Base-by-base conservation (phyloP, 306 rosid species). In the Dalbergia cultrata region DNA sequence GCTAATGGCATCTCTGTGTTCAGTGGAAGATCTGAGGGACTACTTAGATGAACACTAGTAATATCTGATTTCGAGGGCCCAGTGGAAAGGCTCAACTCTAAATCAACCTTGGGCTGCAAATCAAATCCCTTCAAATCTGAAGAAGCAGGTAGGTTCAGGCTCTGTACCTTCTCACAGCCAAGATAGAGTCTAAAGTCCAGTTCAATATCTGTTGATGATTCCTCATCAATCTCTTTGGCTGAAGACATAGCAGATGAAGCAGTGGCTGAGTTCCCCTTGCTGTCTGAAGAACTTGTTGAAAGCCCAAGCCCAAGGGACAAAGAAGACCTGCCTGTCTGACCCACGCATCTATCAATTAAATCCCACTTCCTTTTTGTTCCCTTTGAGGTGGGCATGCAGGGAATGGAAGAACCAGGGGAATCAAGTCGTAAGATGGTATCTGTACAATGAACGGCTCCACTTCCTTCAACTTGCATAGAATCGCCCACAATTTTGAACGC, bases 311-410 rank as follows among this genome's bases (percentile, higher is more conserved):
- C 94, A 70, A 90, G 97, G 17, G 93, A 88, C 84, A 94, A 79
- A 60, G 92, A 87, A 83, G 97, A 87, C 73, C 87, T 86, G 83
- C 87, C 90, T 45, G 75, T 86, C 62, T 83, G 97, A 81, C 81
- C 82, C 82, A 75, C 54, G 65, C 83, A 78, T 58, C 86, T 83
- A 75, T 91, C 90, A 82, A 89, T 76, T 70, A 77, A 78, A 83
- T 88, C 84, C 97, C 97, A 89, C 87, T 92, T 94, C 79, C 97
- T 86, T 84, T 94, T 94, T 68, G 80, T 86, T 85, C 97, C 98
- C 85, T 86, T 92, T 0, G 86, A 72, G 37, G 84, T 41, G 84
- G 89, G 37, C 85, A 80, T 50, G 54, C 5, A 52, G 72, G 88
- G 74, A 41, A 64, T 44, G 26, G 89, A 82, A 81, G 84, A 80